Evolutionary conservation across 352 stramenopile genomes (phyloP).

Genomic region (Achlya hypogyna): DNA sequence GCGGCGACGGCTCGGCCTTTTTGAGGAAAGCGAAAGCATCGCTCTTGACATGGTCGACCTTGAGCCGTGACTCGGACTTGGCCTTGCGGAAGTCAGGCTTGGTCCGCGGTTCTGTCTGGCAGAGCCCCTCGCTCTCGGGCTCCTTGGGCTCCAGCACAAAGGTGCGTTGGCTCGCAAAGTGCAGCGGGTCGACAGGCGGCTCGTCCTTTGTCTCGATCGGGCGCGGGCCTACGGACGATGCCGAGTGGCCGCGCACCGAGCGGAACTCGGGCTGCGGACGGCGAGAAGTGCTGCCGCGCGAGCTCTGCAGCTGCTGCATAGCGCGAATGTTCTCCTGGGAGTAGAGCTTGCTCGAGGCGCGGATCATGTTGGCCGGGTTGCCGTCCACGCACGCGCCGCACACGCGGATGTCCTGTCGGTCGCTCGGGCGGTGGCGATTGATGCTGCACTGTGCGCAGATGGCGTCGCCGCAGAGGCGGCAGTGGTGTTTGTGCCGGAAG

Average conservation of each 20-base stretch:
- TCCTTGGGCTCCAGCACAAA: neutral
- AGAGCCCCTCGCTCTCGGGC: neutral
- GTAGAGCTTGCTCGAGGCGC: neutral
- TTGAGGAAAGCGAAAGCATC: neutral
- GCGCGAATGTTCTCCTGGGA: neutral
- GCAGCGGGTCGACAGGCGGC: neutral
- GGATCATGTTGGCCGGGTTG: constrained; percentile 4
- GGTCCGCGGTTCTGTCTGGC: neutral
- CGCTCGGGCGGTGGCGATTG: neutral
- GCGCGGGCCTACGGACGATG: neutral
- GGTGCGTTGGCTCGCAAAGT: neutral
- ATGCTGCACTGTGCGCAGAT: constrained; percentile 68
- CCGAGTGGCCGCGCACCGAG: neutral
- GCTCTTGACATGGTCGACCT: constrained; percentile 8
- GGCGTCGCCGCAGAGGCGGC: constrained; percentile 55
- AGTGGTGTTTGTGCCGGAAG: constrained; percentile 70
- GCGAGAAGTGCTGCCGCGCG: neutral
- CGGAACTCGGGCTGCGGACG: neutral
- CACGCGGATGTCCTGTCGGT: constrained; percentile 4
- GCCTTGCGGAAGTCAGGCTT: constrained; percentile 2
- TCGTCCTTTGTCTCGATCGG: neutral
- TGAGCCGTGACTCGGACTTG: neutral
- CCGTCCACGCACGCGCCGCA: neutral
- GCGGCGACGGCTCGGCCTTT: neutral
- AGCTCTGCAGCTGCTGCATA: neutral